A percentile compares a stretch with the other conserved stretches of the same genome.
Conservation (phyloP, 169 alveolate genomes). For the Plasmodium knowlesi region DNA sequence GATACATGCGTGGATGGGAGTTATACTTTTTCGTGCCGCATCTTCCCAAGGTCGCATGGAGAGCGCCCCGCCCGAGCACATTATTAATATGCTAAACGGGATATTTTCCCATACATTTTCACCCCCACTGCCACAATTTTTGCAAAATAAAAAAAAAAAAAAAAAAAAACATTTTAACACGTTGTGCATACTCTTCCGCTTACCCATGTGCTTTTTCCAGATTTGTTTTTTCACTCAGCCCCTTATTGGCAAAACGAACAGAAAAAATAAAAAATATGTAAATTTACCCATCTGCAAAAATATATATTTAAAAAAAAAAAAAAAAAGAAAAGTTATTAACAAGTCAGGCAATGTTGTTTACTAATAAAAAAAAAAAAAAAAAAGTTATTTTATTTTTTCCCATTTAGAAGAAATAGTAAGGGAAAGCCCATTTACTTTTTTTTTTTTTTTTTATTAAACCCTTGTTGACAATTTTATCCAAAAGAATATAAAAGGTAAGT, state of each 20-base stretch:
- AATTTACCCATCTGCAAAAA: not conserved
- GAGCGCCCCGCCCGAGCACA: not conserved
- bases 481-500: not conserved
- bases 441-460: slow-evolving; percentile 4
- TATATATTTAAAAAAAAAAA: not conserved
- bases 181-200: not conserved
- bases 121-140: not conserved
- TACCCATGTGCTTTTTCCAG: not conserved
- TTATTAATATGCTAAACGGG: not conserved
- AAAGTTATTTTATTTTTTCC: not conserved
- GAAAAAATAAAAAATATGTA: not conserved
- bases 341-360: not conserved
- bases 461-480: not conserved
- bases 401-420: not conserved
- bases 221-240: not conserved
- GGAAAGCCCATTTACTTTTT: not conserved
- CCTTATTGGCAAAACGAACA: not conserved
- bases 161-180: not conserved
- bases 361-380: not conserved
- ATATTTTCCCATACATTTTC: too few species aligned
- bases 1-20: not conserved
- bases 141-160: not conserved
- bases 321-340: not conserved
- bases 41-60: not conserved
- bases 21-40: not conserved